A percentile compares a stretch with the other conserved stretches of the same genome.
Evolutionary conservation across 1,284 basidiomycete genomes (phyloP).

Genomic region (Leccinum huronense): DNA sequence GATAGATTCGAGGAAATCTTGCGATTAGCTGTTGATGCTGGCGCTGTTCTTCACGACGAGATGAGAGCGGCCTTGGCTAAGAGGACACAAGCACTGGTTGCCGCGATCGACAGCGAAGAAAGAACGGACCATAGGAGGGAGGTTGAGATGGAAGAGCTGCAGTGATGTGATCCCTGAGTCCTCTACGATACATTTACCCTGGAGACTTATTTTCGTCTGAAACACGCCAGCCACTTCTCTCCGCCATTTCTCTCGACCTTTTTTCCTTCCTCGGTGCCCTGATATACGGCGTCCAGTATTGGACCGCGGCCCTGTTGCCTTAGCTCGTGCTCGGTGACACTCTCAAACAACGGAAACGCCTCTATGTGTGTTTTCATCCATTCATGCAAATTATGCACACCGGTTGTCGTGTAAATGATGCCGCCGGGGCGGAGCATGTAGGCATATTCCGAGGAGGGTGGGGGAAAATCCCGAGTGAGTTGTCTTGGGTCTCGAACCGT

Average conservation of each 20-base stretch:
- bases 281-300: constrained; percentile 79
- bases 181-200: constrained; percentile 20
- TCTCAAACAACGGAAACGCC: constrained; percentile 84
- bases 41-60: constrained; percentile 76
- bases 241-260: constrained; percentile 94
- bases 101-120: constrained; percentile 40
- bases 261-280: constrained; percentile 92
- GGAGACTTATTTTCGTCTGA: constrained; percentile 55
- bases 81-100: constrained; percentile 63
- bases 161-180: constrained; percentile 22
- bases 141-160: constrained; percentile 34
- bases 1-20: constrained; percentile 92
- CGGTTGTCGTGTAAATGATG: constrained; percentile 97
- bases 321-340: constrained; percentile 74
- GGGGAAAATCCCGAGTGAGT: constrained; percentile 57
- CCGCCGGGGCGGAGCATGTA: constrained; percentile 90
- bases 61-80: constrained; percentile 76
- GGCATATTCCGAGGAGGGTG: constrained; percentile 91
- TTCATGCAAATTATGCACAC: constrained; percentile 89
- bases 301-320: constrained; percentile 67
- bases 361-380: constrained; percentile 95
- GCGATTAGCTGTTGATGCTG: constrained; percentile 73
- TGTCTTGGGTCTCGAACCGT: too few species aligned
- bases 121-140: constrained; percentile 29
- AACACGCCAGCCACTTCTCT: constrained; percentile 87